A percentile compares a stretch with the other conserved stretches of the same genome.
Evolutionary conservation across 2,329 filamentous ascomycete genomes (phyloP).

Genomic region (Penicillium paneum): DNA sequence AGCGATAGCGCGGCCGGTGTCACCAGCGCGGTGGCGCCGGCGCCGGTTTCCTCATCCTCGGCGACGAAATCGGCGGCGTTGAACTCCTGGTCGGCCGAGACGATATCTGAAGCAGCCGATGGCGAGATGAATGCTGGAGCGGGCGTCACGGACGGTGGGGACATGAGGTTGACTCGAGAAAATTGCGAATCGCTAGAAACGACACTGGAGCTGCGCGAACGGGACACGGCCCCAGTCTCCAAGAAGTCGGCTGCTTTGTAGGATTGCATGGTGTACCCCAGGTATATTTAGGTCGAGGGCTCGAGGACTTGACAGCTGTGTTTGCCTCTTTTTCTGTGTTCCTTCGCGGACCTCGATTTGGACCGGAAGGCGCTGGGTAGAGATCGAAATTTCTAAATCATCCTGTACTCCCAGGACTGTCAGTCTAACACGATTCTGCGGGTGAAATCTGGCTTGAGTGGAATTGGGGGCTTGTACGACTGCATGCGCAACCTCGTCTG

Average conservation of each 20-base stretch:
- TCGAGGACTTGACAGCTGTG: not conserved
- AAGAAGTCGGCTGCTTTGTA: constrained; percentile 31
- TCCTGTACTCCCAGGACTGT: constrained; percentile 20
- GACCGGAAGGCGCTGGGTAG: constrained; percentile 15
- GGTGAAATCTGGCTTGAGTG: constrained; percentile 9
- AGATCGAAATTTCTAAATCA: constrained; percentile 26
- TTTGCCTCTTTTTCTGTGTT: constrained; percentile 5
- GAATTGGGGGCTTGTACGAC: constrained; percentile 7
- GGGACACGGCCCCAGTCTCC: constrained; percentile 30
- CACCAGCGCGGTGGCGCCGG: constrained; percentile 67
- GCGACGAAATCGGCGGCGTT: constrained; percentile 68
- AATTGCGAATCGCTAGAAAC: constrained; percentile 39
- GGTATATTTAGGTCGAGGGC: constrained; percentile 8
- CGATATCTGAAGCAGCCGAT: constrained; percentile 84
- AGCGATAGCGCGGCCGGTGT: constrained; percentile 69
- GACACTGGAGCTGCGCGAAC: constrained; percentile 41
- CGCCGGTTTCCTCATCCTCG: constrained; percentile 63
- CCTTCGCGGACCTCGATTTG: constrained; percentile 10
- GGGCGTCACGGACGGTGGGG: constrained; percentile 70
- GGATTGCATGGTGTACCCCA: constrained; percentile 29
- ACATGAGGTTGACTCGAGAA: constrained; percentile 47
- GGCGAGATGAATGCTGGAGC: constrained; percentile 82
- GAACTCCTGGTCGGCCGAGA: constrained; percentile 81
- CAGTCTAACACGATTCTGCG: constrained; percentile 16
- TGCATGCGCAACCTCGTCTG: constrained; percentile 9